A percentile compares a stretch with the other conserved stretches of the same genome.
phyloP scores from a whole-genome alignment of 495 filamentous ascomycete species.

The Aspergillus biplanus region DNA sequence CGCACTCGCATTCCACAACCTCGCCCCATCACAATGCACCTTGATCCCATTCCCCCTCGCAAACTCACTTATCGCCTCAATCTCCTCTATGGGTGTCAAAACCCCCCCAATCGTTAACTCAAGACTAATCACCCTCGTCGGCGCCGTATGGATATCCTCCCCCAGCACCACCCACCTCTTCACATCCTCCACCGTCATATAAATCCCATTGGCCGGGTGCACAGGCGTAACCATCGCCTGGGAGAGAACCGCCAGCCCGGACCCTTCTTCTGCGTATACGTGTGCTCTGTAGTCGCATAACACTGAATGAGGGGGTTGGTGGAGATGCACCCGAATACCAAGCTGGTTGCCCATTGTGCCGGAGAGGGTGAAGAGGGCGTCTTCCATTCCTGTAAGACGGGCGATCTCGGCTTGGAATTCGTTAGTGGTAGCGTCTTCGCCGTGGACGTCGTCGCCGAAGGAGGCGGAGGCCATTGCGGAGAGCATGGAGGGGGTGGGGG shows the following conservation, averaged over 20 bases:
- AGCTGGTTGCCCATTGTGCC: conserved; percentile 90
- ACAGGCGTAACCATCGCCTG: conserved; percentile 63
- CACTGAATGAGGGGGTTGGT: conserved; percentile 71
- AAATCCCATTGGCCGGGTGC: conserved; percentile 62
- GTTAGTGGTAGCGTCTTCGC: conserved; percentile 64
- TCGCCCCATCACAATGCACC: conserved; percentile 40
- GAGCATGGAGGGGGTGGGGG: conserved; percentile 74
- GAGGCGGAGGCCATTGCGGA: conserved; percentile 58
- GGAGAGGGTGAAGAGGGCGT: conserved; percentile 72
- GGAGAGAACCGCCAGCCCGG: conserved; percentile 63
- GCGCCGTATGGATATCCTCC: conserved; percentile 40
- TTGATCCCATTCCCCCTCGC: conserved; percentile 33
- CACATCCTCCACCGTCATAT: conserved; percentile 73
- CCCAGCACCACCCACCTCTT: conserved; percentile 46
- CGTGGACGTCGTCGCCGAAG: conserved; percentile 75
- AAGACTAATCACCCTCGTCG: conserved; percentile 37
- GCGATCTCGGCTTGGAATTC: conserved; percentile 68
- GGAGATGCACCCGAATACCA: conserved; percentile 66
- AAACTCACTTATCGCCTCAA: conserved; percentile 34
- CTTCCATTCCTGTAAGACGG: conserved; percentile 66
- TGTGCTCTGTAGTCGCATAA: conserved; percentile 70
- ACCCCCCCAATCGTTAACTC: conserved; percentile 39
- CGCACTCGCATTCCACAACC: conserved; percentile 37
- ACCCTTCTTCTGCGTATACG: conserved; percentile 73
- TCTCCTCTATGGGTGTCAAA: conserved; percentile 37